Conservation (phyloP, 495 filamentous ascomycete species). For the Eremomyces bilateralis region DNA sequence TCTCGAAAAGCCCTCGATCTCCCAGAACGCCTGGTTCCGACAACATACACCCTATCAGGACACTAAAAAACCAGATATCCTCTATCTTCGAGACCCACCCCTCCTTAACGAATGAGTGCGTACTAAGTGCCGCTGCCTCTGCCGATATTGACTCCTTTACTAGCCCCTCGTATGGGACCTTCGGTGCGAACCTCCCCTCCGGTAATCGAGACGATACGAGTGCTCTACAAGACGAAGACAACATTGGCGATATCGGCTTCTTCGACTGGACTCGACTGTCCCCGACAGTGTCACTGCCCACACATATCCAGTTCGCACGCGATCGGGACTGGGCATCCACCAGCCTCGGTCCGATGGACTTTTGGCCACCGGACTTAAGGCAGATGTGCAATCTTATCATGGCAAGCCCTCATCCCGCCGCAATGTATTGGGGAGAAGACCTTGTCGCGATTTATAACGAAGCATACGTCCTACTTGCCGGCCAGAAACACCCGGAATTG, state of each 20-base stretch:
- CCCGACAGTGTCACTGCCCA: constrained; percentile 29
- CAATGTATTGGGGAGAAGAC: constrained; percentile 50
- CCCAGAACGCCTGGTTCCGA: no score
- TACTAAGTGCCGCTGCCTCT: constrained; percentile 13
- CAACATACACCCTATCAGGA: no score
- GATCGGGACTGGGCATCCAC: constrained; percentile 44
- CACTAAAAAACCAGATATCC: no score
- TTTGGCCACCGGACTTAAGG: constrained; percentile 37
- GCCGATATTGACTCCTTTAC: constrained; percentile 18
- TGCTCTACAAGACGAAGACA: constrained; percentile 4
- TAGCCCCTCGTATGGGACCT: constrained; percentile 2
- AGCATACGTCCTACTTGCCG: constrained; percentile 43
- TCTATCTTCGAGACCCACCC: constrained; percentile 7
- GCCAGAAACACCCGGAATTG: constrained; percentile 42
- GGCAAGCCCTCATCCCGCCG: constrained; percentile 48
- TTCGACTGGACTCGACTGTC: constrained; percentile 56
- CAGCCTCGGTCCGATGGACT: constrained; percentile 39
- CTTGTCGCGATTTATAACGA: constrained; percentile 52
- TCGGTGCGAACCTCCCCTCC: not conserved
- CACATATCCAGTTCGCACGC: constrained; percentile 43
- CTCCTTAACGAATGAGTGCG: constrained; percentile 14
- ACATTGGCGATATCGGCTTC: constrained; percentile 12
- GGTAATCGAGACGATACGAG: not conserved
- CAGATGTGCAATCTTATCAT: constrained; percentile 44
- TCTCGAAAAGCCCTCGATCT: no score